Evolutionary conservation across 202 grass and related monocot genomes (phyloP).

Genomic region (Zoysia matrella): DNA sequence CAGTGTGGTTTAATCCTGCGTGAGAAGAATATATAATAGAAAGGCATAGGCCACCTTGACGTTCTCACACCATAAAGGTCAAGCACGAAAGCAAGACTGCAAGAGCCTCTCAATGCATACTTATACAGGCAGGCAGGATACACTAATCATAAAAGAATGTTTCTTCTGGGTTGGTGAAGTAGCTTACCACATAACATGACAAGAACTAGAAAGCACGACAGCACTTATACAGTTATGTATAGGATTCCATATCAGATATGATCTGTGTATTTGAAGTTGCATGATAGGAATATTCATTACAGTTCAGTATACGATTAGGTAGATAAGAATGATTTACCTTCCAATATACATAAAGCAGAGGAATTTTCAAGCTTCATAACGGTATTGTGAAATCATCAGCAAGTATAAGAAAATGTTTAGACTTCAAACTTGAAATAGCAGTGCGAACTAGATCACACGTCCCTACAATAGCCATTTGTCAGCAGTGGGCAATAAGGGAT

Average conservation of each 20-base stretch:
- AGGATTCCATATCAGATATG: constrained; percentile 15
- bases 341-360: constrained; percentile 12
- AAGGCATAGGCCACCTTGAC: constrained; percentile 30
- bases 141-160: constrained; percentile 25
- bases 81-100: constrained; percentile 37
- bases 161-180: constrained; percentile 27
- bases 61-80: constrained; percentile 35
- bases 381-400: background rate
- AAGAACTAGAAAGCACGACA: constrained; percentile 35
- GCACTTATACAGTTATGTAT: constrained; percentile 8
- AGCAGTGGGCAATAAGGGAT: background rate
- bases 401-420: background rate
- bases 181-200: constrained; percentile 31
- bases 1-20: constrained; percentile 31
- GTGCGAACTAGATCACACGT: background rate
- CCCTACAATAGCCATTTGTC: background rate
- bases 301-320: constrained; percentile 6
- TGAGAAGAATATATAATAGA: constrained; percentile 47
- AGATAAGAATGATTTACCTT: constrained; percentile 10
- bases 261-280: constrained; percentile 8
- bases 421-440: constrained; percentile 1
- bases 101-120: constrained; percentile 38
- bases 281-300: background rate
- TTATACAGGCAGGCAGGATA: constrained; percentile 24
- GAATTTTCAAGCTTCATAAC: constrained; percentile 3